phyloP scores from a whole-genome alignment of 305 asterid genomes.

The Fraxinus sp. region DNA sequence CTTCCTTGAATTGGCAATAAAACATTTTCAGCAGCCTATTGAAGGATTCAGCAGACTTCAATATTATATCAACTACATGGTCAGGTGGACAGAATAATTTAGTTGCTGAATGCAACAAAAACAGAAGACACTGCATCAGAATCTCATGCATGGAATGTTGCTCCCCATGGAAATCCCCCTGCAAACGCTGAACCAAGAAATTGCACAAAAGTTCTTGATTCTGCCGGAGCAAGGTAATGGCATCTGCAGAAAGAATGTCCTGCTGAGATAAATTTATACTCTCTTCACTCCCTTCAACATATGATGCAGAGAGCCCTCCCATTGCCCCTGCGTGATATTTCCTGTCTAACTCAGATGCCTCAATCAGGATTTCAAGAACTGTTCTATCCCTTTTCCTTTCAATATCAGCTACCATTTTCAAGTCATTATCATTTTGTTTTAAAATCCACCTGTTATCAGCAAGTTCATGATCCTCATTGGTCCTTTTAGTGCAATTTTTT shows the following conservation, averaged over 20 bases:
- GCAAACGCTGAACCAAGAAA: conserved; percentile 62
- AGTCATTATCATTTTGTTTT: conserved; percentile 47
- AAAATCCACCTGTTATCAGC: conserved; percentile 49
- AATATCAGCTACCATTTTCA: conserved; percentile 70
- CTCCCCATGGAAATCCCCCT: conserved; percentile 50
- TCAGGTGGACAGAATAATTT: conserved; percentile 71
- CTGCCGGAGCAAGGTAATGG: conserved; percentile 82
- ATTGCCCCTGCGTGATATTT: conserved; percentile 43
- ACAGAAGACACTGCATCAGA: conserved; percentile 86
- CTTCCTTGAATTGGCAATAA: conserved; percentile 60
- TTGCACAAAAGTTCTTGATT: conserved; percentile 78
- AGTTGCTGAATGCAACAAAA: conserved; percentile 89
- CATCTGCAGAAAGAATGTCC: conserved; percentile 77
- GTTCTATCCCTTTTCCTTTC: conserved; percentile 90
- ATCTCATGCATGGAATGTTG: conserved; percentile 76
- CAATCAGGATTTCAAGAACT: conserved; percentile 88
- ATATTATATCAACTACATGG: conserved; percentile 75
- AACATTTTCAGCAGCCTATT: conserved; percentile 50
- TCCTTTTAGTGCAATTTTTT: conserved; percentile 33
- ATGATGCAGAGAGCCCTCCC: conserved; percentile 35
- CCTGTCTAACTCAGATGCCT: conserved; percentile 84
- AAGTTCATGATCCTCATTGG: conserved; percentile 37
- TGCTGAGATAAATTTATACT: conserved; percentile 45
- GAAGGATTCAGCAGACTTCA: conserved; percentile 68
- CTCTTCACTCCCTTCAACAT: conserved; percentile 57